Evolutionary conservation across 2,329 filamentous ascomycete genomes (phyloP), one percentile per base, ranked within the genome.

Genomic region (Fusarium incarnatum): DNA sequence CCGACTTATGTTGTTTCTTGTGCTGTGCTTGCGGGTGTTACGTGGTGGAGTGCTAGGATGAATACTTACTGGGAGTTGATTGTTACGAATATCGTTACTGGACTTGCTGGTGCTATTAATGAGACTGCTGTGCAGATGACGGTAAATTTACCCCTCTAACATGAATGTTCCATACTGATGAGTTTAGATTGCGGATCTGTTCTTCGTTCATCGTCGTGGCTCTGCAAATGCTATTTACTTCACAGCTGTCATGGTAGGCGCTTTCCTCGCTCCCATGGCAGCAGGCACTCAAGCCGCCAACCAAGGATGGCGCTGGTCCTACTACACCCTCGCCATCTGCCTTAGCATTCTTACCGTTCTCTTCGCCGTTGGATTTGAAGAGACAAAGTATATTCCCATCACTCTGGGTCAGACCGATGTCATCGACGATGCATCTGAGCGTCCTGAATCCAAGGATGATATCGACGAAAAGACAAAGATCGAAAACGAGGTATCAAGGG

Each of bases 101-200:
- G 81, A 0, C 56, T 83, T 18, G 78, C 79, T 3, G 80, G 79
- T 6, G 78, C 81, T 4, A 78, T 79, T 2, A 82, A 82, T n/a
- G 80, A 82, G 46, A 78, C 79, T 2, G 77, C 79, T 16, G 76
- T 76, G 1, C 79, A 82, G 46, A 82, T 83, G 68, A 83, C 79
- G 1, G 77, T 77, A 9, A n/a, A n/a, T n/a, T n/a, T n/a, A n/a
- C n/a, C n/a, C n/a, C n/a, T 0, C 1, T 5, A 1, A 5, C 0
- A 1, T 4, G 1, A 1, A 18, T 12, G 6, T 8, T 1, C 8
- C 6, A 1, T 32, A 1, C 59, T 75, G 12, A 72, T 16, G 5
- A 2, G 1, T 6, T 0, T 3, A 77, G 77, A 78, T 78, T 28
- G 64, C 73, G 1, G 78, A 80, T 53, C 56, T 80, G 2, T 79